phyloP scores from a whole-genome alignment of 2,329 filamentous ascomycete species.

The Pestalotiopsis sp. region DNA sequence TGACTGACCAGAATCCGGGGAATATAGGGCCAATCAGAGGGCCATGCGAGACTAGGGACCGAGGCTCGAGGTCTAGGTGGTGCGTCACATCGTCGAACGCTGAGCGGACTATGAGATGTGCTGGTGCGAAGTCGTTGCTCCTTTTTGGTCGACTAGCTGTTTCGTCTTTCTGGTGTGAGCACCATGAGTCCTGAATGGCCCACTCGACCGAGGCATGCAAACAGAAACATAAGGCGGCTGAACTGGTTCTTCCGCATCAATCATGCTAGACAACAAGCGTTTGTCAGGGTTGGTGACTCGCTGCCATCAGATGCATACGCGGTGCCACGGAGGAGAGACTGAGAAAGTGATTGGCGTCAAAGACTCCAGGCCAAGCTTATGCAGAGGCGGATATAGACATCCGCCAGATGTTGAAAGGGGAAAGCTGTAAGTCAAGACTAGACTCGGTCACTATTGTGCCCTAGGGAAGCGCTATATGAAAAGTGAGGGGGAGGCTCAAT shows the following conservation, averaged over 20 bases:
- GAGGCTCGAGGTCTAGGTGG: not conserved
- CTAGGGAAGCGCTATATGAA: not conserved
- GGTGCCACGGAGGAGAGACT: not conserved
- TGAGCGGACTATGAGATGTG: not conserved
- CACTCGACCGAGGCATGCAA: not conserved
- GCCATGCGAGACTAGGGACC: not conserved
- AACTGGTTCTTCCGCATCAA: not conserved
- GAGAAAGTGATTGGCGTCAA: not conserved
- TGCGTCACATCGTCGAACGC: not conserved
- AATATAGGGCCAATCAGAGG: not conserved
- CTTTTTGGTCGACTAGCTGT: not conserved
- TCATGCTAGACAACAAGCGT: not conserved
- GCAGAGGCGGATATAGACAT: not conserved
- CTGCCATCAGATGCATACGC: not conserved
- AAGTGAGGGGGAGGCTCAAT: not conserved
- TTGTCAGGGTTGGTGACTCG: not conserved
- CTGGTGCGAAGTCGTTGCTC: not conserved
- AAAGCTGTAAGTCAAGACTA: not conserved
- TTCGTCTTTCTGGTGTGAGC: not conserved
- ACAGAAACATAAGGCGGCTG: not conserved
- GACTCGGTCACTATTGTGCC: not conserved
- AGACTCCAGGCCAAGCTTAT: not conserved
- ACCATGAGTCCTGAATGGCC: not conserved
- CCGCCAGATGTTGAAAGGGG: not conserved
- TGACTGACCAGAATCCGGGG: slow-evolving; percentile 2